These are phyloP conservation scores for Metschnikowia anglica DNA, from an alignment of 805 yeast species.

Conservation along the genomic window DNA sequence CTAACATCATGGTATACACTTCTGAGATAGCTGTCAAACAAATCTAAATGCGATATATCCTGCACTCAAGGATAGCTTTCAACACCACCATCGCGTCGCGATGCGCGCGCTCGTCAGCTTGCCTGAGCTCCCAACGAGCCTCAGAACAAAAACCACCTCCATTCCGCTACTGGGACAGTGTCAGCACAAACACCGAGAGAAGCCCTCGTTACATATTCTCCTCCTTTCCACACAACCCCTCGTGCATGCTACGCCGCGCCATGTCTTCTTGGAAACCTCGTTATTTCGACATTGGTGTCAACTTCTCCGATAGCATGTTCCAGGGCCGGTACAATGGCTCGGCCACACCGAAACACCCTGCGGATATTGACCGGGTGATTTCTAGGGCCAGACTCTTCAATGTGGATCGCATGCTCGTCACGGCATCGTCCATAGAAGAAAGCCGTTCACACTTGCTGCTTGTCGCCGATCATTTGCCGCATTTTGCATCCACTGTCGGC, in stretches of 20 bases:
- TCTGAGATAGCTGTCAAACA: too few species aligned
- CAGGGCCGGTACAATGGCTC: slow-evolving; percentile 74
- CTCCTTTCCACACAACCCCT: neutral
- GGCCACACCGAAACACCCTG: slow-evolving; percentile 51
- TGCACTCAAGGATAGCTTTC: too few species aligned
- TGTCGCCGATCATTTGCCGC: slow-evolving; percentile 31
- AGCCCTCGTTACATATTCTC: too few species aligned
- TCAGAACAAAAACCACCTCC: too few species aligned
- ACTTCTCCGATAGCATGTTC: slow-evolving; percentile 87
- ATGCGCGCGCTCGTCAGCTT: too few species aligned
- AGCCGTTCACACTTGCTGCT: slow-evolving; percentile 60
- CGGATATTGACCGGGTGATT: slow-evolving; percentile 65
- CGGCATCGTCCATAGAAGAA: slow-evolving; percentile 78
- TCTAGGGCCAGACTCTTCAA: slow-evolving; percentile 62
- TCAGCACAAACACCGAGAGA: too few species aligned
- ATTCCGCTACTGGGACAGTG: too few species aligned
- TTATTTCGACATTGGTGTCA: slow-evolving; percentile 56
- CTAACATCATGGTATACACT: too few species aligned
- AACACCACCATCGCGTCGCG: too few species aligned
- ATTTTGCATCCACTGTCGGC: slow-evolving; percentile 72
- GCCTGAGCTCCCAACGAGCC: too few species aligned
- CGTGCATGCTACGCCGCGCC: slow-evolving; percentile 10
- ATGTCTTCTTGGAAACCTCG: slow-evolving; percentile 37
- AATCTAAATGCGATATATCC: too few species aligned
- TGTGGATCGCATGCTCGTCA: slow-evolving; percentile 71